phyloP scores from a whole-genome alignment of 2,329 filamentous ascomycete species.

The Cordyceps cicadae region DNA sequence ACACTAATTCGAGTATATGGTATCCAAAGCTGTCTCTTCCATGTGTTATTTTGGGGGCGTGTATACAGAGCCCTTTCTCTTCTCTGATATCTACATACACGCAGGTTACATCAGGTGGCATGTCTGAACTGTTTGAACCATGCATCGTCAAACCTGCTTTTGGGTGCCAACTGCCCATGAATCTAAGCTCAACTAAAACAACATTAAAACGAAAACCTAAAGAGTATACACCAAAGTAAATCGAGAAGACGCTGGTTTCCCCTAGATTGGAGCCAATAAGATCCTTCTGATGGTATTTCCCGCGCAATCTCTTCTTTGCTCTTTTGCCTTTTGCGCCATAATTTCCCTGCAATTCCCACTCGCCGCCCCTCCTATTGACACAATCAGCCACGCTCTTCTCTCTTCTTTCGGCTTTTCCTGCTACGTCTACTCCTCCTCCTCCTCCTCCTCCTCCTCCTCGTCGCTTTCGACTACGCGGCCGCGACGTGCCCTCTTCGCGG shows the following conservation, averaged over 20 bases:
- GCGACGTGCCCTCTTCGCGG: slow-evolving; percentile 39
- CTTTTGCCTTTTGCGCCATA: not conserved
- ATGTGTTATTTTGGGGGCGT: too few species aligned
- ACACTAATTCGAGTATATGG: not conserved
- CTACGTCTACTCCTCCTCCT: slow-evolving; percentile 29
- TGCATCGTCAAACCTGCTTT: not conserved
- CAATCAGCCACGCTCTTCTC: not conserved
- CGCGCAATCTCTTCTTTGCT: not conserved
- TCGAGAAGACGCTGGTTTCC: not conserved
- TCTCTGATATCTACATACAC: not conserved
- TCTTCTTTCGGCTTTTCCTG: not conserved
- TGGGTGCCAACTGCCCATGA: not conserved
- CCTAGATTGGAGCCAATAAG: not conserved
- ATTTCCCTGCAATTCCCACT: slow-evolving; percentile 17
- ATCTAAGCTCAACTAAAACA: not conserved
- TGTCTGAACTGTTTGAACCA: not conserved
- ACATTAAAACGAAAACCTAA: not conserved
- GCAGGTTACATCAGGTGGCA: not conserved
- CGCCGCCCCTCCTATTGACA: not conserved
- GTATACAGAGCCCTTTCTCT: not conserved
- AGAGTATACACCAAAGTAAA: not conserved
- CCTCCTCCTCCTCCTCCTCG: slow-evolving; percentile 42
- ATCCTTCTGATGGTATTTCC: not conserved
- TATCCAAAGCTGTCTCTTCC: not conserved
- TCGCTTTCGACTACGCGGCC: slow-evolving; percentile 48